Evolutionary conservation across 1,284 basidiomycete species (phyloP).

Genomic region (Testicularia cyperi): DNA sequence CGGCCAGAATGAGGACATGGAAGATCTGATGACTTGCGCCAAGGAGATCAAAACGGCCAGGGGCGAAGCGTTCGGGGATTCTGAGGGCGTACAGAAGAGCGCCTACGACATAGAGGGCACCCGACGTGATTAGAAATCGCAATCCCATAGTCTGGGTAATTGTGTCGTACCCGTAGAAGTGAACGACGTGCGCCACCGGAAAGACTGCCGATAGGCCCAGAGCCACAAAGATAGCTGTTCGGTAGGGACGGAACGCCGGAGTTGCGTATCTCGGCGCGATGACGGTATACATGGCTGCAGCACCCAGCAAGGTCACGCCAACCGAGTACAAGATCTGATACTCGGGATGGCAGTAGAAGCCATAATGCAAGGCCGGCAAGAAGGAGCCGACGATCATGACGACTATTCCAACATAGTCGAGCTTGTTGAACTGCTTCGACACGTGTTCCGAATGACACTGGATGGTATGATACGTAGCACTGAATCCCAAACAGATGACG

Average conservation of each 20-base stretch:
- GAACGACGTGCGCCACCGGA: conserved; percentile 70
- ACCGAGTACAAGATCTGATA: conserved; percentile 48
- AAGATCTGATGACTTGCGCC: conserved; percentile 64
- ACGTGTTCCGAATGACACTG: conserved; percentile 74
- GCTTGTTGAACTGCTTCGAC: conserved; percentile 42
- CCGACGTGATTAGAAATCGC: conserved; percentile 37
- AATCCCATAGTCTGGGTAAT: conserved; percentile 51
- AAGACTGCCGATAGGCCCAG: conserved; percentile 74
- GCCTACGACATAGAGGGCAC: conserved; percentile 49
- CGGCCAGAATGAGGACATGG: conserved; percentile 76
- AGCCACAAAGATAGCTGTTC: conserved; percentile 77
- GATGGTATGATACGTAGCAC: conserved; percentile 76
- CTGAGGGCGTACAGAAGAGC: conserved; percentile 67
- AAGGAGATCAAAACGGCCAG: conserved; percentile 80
- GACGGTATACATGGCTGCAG: conserved; percentile 74
- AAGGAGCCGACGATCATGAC: conserved; percentile 74
- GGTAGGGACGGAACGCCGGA: conserved; percentile 73
- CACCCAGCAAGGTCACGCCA: conserved; percentile 67
- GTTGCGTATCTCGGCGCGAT: conserved; percentile 76
- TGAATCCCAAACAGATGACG: conserved; percentile 73
- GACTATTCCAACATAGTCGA: conserved; percentile 64
- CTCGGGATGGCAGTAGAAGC: conserved; percentile 54
- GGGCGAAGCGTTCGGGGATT: conserved; percentile 75
- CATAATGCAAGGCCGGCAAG: conserved; percentile 61
- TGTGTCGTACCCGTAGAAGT: conserved; percentile 62